Base-by-base conservation (phyloP, 441 rosid species). In the Metrosideros polymorpha region DNA sequence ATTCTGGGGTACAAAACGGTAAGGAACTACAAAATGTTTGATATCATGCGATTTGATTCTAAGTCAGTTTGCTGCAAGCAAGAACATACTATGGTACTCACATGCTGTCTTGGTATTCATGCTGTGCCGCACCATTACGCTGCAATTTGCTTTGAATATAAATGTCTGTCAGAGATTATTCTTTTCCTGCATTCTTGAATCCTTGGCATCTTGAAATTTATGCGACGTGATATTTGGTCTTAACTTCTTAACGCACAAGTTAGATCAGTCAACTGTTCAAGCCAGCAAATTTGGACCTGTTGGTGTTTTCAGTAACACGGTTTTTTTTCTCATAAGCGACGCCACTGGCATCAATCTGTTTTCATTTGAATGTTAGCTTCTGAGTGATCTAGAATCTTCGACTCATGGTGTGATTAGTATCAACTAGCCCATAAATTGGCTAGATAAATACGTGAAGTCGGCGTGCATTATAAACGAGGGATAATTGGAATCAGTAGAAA, bases 1-100 rank as follows among this genome's bases (percentile, higher is more conserved):
- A 63, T 93, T 86, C 47, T 91, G 42, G 93, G 93, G 56, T 88
- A 39, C 86, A 92, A 87, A 88, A 93, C 88, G 35, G 97, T 94
- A 91, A 91, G 92, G 84, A 89, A 86, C 84, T 88, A 59, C 85
- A 45, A 17, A 42, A 71, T 24, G 87, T 75, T 52, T 7, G 30
- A 53, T 54, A 39, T 27, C 19, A 27, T 57, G 54, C 29, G 12
- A 42, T 82, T 29, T 1, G 0, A 35, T 71, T 10, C 47, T 71
- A 71, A 39, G 47, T 71, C 79, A 22, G 47, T 35, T 71, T 35
- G 79, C n/a, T 17, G 6, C n/a, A 22, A 22, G 79, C 79, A 39
- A 71, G 79, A 71, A 39, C 2, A 71, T 71, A 71, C n/a, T 35
- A 71, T 71, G n/a, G 27, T 25, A 22, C 47, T 71, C 47, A 24